Percentiles rank a stretch among this genome's conserved stretches.
Evolutionary conservation across 768 basidiomycete species (phyloP).

Genomic region (Wakefieldia striispora): DNA sequence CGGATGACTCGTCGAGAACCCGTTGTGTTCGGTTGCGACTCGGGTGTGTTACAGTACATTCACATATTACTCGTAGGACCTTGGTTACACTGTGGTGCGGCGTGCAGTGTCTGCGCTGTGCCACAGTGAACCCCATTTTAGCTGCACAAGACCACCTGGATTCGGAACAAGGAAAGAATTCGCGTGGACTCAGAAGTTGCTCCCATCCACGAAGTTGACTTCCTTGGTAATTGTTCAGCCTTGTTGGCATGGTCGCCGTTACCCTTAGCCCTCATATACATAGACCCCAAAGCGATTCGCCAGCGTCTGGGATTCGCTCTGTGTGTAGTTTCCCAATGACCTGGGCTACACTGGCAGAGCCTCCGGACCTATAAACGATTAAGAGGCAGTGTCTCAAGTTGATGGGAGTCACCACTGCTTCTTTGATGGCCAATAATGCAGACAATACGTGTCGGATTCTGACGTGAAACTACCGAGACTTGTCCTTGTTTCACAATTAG

Average conservation of each 20-base stretch:
- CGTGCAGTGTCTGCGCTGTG: background rate
- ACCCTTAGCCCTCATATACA: constrained; percentile 17
- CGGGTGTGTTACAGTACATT: no score
- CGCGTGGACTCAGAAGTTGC: background rate
- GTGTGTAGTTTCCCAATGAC: constrained; percentile 2
- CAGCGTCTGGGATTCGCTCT: constrained; percentile 14
- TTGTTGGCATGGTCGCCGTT: constrained; percentile 20
- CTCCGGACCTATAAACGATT: no score
- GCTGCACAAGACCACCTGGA: constrained; percentile 3
- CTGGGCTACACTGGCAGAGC: no score
- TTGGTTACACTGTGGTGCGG: background rate
- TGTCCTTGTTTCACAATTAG: constrained; percentile 5
- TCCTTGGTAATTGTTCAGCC: constrained; percentile 12
- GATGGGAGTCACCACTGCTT: constrained; percentile 2
- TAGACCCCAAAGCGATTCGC: constrained; percentile 16
- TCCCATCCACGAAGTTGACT: background rate
- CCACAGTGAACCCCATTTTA: background rate
- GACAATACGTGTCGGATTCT: constrained; percentile 2
- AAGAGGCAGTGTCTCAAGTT: constrained; percentile 12
- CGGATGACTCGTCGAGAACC: constrained; percentile 1
- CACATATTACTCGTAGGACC: no score
- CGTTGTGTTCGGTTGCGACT: background rate
- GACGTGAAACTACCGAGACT: constrained; percentile 3
- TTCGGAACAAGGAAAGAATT: constrained; percentile 4
- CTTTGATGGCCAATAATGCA: constrained; percentile 5